Evolutionary conservation across 495 filamentous ascomycete species (phyloP), one percentile per base, ranked within the genome.

Genomic region (Penicillium silybi): DNA sequence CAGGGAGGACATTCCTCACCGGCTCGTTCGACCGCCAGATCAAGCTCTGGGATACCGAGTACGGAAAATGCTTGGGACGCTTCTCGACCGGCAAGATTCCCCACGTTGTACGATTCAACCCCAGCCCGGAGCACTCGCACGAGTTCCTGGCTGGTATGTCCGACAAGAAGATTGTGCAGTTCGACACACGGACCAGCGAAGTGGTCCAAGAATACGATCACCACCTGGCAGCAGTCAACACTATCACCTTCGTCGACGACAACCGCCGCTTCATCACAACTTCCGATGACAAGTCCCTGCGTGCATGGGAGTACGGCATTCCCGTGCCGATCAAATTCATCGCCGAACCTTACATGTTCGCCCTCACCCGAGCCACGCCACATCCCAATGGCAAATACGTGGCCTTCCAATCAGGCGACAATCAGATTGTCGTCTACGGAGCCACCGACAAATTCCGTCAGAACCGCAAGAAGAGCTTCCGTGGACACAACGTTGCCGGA

Each of bases 161-260:
- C 17, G 93, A 99, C 73, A 97, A 98, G 72, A 92, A 96, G 76
- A 99, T 99, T 57, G 81, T 99, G 26, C 93, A 99, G 63, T 99
- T 95, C 71, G 93, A 99, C 66, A 92, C 86, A 8, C 81, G 93
- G 16, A 85, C 84, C 8, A 83, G 84, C 53, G 86, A 95, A 58
- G 75, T 92, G 37, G 87, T 95, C 35, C 93, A 99, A 63, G 93
- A 97, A 78, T 99, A 99, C 72, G 92, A 97, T 68, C 92, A 97
- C 72, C 93, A 99, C 62, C 74, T 99, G 45, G 92, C 88, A 35
- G 88, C 92, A n/a, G 84, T 99, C 76, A 97, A 97, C 73, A 97
- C 92, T 8, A 88, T 97, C 61, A 95, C 90, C 34, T 98, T 97
- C 67, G 90, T 95, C 57, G 93, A 96, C 68, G 84, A 95, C 47